Base-by-base conservation (phyloP, 1,284 basidiomycete species). In the Limonomyces culmigenus region DNA sequence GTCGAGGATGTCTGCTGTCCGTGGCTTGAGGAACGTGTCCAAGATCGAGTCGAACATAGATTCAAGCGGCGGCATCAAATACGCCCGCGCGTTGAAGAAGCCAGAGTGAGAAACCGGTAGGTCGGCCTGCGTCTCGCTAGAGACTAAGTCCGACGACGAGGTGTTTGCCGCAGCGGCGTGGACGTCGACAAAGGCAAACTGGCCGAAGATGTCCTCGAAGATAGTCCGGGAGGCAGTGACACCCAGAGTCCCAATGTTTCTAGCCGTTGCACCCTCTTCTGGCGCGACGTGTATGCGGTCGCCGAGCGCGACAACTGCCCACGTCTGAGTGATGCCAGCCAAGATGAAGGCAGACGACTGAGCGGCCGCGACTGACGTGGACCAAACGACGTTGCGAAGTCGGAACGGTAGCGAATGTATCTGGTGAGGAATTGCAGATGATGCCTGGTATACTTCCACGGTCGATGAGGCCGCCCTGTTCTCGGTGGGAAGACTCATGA, bases 121-220 rank as follows among this genome's bases (percentile, higher is more conserved):
- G n/a, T n/a, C 47, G 2, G 55, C 54, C 41, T 62, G 56, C 39
- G 55, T 59, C 36, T 53, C 57, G 42, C 49, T 57, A 60, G 58
- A 57, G 27, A 53, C 47, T 38, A 55, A 45, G 21, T 47, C 41
- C 12, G 6, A 14, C 14, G 8, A n/a, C 27, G 5, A 10, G 12
- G 20, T 4, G 15, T 18, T n/a, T n/a, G 23, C 8, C 16, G 29
- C 17, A n/a, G 5, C 10, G 5, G 41, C 41, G 25, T 44, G 42
- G 31, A 39, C 39, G 3, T 41, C 38, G 3, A 52, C 43, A 41
- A 83, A 65, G 10, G 71, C 71, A 29, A 76, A 68, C 38, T 65
- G 60, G 33, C 85, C 86, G 47, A 89, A 89, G 41, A 89, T 78
- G 47, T 89, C 85, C 47, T 85, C 76, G 54, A 89, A 85, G 4